Evolutionary conservation across 176 grass and related monocot species (phyloP).

Genomic region (Carex pumila): DNA sequence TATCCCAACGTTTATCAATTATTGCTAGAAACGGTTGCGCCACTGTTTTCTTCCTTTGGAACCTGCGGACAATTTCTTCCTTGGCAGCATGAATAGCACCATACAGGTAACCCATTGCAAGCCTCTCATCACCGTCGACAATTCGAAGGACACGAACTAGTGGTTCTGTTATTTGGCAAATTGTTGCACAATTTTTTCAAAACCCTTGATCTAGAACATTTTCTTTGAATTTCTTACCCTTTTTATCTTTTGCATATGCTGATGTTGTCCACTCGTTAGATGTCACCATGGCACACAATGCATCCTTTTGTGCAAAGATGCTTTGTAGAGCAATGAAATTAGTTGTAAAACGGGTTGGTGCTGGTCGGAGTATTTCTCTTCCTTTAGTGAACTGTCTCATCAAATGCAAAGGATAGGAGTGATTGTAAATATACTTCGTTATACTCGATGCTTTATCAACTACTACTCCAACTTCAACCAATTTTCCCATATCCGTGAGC

Average conservation of each 20-base stretch:
- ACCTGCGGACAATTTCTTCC: too few relatives aligned
- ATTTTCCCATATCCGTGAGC: not conserved
- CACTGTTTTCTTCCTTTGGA: not conserved
- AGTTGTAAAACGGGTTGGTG: not conserved
- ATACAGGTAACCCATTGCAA: too few relatives aligned
- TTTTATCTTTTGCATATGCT: too few relatives aligned
- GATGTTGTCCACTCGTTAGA: not conserved
- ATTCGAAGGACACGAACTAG: too few relatives aligned
- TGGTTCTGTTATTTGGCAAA: too few relatives aligned
- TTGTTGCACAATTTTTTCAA: too few relatives aligned
- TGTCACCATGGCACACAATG: not conserved
- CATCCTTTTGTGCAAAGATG: not conserved
- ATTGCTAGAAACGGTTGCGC: not conserved
- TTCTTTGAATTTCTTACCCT: too few relatives aligned
- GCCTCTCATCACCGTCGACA: too few relatives aligned
- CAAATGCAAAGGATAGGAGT: not conserved
- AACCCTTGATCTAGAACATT: too few relatives aligned
- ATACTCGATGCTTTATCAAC: not conserved
- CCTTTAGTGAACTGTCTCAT: not conserved
- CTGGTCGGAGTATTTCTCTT: not conserved
- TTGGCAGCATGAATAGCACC: too few relatives aligned
- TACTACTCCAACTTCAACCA: not conserved
- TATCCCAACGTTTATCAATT: constrained; percentile 4
- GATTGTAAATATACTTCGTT: not conserved
- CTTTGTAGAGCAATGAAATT: constrained; percentile 11